Base-by-base conservation (phyloP, 108 stramenopile genomes). In the Thalassiosira profunda region DNA sequence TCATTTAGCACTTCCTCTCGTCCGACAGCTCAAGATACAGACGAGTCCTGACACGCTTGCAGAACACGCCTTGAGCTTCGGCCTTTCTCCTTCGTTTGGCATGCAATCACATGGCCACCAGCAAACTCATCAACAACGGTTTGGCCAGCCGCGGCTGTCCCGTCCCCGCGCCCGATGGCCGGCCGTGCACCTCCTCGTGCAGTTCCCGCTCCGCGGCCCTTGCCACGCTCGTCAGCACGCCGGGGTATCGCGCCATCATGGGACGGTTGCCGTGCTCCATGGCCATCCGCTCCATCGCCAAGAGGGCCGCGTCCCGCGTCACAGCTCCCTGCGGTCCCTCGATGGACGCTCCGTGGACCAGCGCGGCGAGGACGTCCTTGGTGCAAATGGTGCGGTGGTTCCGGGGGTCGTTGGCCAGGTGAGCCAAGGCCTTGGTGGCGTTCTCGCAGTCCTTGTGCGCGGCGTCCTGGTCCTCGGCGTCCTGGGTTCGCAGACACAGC, bases 41-140 rank as follows among this genome's bases (percentile, higher is more conserved):
- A n/a, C n/a, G n/a, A n/a, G n/a, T n/a, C n/a, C n/a, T n/a, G n/a
- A n/a, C n/a, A n/a, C n/a, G n/a, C n/a, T n/a, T n/a, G n/a, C n/a
- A n/a, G n/a, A n/a, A n/a, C n/a, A n/a, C n/a, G n/a, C n/a, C n/a
- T n/a, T n/a, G n/a, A n/a, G n/a, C n/a, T n/a, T n/a, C n/a, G n/a
- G n/a, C n/a, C n/a, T n/a, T n/a, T n/a, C n/a, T n/a, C n/a, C n/a
- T n/a, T n/a, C n/a, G n/a, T n/a, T 26, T 9, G 17, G 31, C 48
- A n/a, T n/a, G n/a, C n/a, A n/a, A 37, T 82, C 66, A 93, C 87
- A 93, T 84, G 48, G 92, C 88, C 34, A 94, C 86, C 35, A 94
- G 73, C 24, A 94, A 74, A 29, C 83, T 86, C 92, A 94, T 87
- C 31, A 94, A 60, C 8, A 94, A 68, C 12, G 89, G 89, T 46